A percentile compares a stretch with the other conserved stretches of the same genome.
These are phyloP conservation scores for Penicillium fuscoglaucum DNA, from an alignment of 2,329 filamentous ascomycete species.

Conservation along the genomic window DNA sequence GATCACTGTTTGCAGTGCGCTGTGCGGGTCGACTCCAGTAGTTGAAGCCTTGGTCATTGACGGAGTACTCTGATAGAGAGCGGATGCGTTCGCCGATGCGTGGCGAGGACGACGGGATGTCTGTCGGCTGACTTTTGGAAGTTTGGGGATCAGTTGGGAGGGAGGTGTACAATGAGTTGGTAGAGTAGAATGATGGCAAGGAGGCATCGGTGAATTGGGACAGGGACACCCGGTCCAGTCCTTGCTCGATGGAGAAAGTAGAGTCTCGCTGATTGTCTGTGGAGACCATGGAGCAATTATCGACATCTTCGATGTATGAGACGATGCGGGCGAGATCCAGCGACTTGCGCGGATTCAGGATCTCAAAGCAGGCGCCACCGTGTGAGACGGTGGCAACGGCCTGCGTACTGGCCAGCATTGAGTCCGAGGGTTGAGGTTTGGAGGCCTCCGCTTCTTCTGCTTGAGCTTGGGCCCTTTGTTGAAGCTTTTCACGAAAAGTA, in stretches of 20 bases:
- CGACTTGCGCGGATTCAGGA: conserved; percentile 41
- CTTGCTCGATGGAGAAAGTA: conserved; percentile 20
- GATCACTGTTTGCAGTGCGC: background rate
- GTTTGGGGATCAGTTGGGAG: conserved; percentile 9
- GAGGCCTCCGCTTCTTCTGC: conserved; percentile 21
- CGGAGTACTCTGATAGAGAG: conserved; percentile 25
- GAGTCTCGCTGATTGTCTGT: conserved; percentile 25
- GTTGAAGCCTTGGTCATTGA: conserved; percentile 14
- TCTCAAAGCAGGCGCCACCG: conserved; percentile 40
- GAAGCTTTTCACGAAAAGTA: conserved; percentile 35
- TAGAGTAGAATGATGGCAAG: conserved; percentile 26
- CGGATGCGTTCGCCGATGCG: conserved; percentile 19
- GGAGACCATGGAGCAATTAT: conserved; percentile 25
- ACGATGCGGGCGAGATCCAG: conserved; percentile 38
- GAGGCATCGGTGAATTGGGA: conserved; percentile 28
- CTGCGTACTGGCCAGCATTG: conserved; percentile 30
- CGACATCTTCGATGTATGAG: conserved; percentile 39
- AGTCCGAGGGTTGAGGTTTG: conserved; percentile 26
- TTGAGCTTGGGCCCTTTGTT: conserved; percentile 22
- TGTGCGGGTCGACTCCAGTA: conserved; percentile 13
- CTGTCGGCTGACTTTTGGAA: conserved; percentile 14
- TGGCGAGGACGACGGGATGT: conserved; percentile 23
- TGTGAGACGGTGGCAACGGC: conserved; percentile 33
- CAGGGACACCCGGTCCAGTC: conserved; percentile 22
- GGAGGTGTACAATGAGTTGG: conserved; percentile 22